phyloP scores from a whole-genome alignment of 1,284 basidiomycete species.

The Irpex sp. region DNA sequence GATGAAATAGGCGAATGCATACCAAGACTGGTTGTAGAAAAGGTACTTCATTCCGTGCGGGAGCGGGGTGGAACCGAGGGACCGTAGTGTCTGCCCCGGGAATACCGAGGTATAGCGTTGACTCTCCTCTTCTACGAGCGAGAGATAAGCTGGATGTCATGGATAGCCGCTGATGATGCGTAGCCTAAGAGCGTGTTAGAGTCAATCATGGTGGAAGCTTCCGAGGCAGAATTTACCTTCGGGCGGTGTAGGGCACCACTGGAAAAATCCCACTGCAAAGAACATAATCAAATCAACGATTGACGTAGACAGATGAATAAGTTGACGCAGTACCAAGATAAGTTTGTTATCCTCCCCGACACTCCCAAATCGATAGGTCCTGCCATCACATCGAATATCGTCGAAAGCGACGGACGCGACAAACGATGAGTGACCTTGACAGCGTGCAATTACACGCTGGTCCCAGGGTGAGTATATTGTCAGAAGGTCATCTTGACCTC shows the following conservation, averaged over 20 bases:
- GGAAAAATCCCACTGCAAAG: slow-evolving; percentile 86
- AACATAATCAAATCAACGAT: not conserved
- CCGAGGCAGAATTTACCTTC: slow-evolving; percentile 43
- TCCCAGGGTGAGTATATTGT: slow-evolving; percentile 93
- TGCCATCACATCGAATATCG: slow-evolving; percentile 77
- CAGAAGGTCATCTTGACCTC: slow-evolving; percentile 92
- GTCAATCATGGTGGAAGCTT: slow-evolving; percentile 14
- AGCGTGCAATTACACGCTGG: slow-evolving; percentile 89
- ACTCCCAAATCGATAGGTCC: slow-evolving; percentile 88
- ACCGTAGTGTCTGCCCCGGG: slow-evolving; percentile 31
- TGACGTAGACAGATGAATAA: not conserved
- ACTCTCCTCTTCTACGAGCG: slow-evolving; percentile 50
- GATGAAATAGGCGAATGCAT: slow-evolving; percentile 26
- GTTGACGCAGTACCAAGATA: slow-evolving; percentile 54
- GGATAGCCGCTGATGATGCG: slow-evolving; percentile 68
- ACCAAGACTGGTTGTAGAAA: slow-evolving; percentile 90
- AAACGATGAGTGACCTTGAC: slow-evolving; percentile 95
- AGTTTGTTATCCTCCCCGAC: slow-evolving; percentile 95
- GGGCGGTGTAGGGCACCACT: slow-evolving; percentile 74
- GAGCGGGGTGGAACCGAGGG: slow-evolving; percentile 78
- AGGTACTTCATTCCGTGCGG: slow-evolving; percentile 85
- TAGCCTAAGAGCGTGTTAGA: not conserved
- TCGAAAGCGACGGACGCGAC: slow-evolving; percentile 91
- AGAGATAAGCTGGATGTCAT: slow-evolving; percentile 74
- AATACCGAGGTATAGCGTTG: slow-evolving; percentile 49